Percentiles rank a stretch among this genome's conserved stretches.
Conservation (phyloP, 352 stramenopile genomes). For the Phytopythium cucurbitacearum region DNA sequence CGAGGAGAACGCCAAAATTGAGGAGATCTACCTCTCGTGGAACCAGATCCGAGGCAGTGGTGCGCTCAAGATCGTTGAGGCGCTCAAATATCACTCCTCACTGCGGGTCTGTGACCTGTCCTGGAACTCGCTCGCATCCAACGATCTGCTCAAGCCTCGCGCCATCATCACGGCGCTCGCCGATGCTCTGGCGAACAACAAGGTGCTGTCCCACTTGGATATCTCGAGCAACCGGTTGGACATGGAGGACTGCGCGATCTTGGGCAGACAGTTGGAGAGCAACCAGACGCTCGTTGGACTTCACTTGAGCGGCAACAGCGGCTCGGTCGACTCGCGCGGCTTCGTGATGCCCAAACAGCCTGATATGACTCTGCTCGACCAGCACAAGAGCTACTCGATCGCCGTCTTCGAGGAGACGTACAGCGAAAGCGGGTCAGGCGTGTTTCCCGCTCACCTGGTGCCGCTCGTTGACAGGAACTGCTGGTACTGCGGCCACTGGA, state of each 20-base stretch:
- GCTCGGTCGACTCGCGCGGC: constrained; percentile 52
- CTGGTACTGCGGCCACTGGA: constrained; percentile 77
- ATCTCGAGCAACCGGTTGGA: constrained; percentile 72
- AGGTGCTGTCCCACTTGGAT: constrained; percentile 63
- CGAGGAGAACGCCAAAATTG: constrained; percentile 69
- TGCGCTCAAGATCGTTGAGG: constrained; percentile 67
- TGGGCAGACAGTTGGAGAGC: constrained; percentile 55
- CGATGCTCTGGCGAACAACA: constrained; percentile 72
- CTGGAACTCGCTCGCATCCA: constrained; percentile 71
- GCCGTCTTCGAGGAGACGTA: constrained; percentile 68
- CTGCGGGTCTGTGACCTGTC: constrained; percentile 69
- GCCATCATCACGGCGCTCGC: constrained; percentile 50
- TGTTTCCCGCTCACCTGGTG: constrained; percentile 44
- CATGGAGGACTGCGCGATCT: constrained; percentile 46
- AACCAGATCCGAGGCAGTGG: constrained; percentile 69
- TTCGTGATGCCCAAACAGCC: constrained; percentile 55
- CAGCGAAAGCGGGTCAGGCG: constrained; percentile 43
- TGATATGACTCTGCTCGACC: constrained; percentile 37
- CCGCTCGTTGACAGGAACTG: constrained; percentile 63
- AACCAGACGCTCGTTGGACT: constrained; percentile 75
- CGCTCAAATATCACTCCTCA: constrained; percentile 69
- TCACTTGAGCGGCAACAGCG: constrained; percentile 77
- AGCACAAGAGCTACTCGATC: constrained; percentile 80
- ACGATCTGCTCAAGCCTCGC: constrained; percentile 32
- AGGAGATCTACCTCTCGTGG: constrained; percentile 75